phyloP scores from a whole-genome alignment of 2,329 filamentous ascomycete species.

The Alternaria alternata region DNA sequence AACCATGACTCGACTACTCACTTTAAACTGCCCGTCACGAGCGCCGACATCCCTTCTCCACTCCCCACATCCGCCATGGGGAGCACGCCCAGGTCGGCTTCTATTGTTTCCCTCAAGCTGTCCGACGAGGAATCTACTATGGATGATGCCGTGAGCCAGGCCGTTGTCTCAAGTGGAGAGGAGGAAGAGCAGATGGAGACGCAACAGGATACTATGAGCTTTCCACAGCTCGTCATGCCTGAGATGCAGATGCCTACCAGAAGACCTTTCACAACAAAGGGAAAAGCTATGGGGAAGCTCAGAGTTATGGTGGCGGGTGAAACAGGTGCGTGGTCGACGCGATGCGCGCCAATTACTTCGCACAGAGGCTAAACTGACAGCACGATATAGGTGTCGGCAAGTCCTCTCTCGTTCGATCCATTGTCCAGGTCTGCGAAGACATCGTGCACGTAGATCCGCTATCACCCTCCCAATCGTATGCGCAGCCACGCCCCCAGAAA shows the following conservation, averaged over 20 bases:
- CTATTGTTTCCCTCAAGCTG: slow-evolving; percentile 65
- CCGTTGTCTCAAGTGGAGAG: slow-evolving; percentile 62
- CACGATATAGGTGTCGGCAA: slow-evolving; percentile 77
- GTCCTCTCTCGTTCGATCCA: slow-evolving; percentile 85
- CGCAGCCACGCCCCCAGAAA: slow-evolving; percentile 33
- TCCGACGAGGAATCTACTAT: slow-evolving; percentile 65
- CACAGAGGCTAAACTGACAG: slow-evolving; percentile 18
- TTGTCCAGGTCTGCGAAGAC: slow-evolving; percentile 85
- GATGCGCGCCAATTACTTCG: neutral
- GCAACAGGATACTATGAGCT: slow-evolving; percentile 45
- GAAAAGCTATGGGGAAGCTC: slow-evolving; percentile 82
- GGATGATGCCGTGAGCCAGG: slow-evolving; percentile 65
- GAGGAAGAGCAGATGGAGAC: slow-evolving; percentile 57
- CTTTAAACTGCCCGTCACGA: slow-evolving; percentile 31
- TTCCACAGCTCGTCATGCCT: slow-evolving; percentile 94
- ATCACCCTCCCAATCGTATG: slow-evolving; percentile 37
- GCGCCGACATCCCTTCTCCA: slow-evolving; percentile 49
- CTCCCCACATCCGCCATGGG: slow-evolving; percentile 61
- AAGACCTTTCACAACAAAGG: slow-evolving; percentile 86
- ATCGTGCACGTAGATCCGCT: slow-evolving; percentile 90
- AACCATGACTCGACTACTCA: slow-evolving; percentile 32
- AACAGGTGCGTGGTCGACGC: slow-evolving; percentile 62
- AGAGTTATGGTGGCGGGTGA: slow-evolving; percentile 89
- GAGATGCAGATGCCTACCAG: slow-evolving; percentile 90
- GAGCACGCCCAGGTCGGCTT: slow-evolving; percentile 67